Conservation (phyloP, 192 early-diverging fungal species). For the Spinellus fusiger region DNA sequence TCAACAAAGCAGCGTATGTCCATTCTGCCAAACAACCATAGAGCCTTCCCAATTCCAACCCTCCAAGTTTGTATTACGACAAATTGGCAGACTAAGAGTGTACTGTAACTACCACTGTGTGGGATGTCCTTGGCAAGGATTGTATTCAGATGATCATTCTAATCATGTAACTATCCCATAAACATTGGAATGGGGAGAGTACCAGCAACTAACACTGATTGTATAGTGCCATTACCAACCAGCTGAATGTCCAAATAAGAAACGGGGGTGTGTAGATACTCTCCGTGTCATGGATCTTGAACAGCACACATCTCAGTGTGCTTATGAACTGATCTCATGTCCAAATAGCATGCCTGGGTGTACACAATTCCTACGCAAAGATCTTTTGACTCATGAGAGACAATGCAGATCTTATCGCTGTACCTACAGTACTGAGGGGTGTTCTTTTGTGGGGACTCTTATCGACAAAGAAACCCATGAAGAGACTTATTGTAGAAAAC, state of each 20-base stretch:
- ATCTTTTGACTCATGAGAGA: conserved; percentile 14
- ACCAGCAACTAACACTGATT: background rate
- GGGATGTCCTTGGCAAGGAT: conserved; percentile 27
- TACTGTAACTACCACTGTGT: conserved; percentile 10
- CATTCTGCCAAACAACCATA: conserved; percentile 9
- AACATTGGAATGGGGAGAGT: background rate
- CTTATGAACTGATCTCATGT: conserved; percentile 17
- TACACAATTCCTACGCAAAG: conserved; percentile 19
- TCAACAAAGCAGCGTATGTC: conserved; percentile 4
- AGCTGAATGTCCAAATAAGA: conserved; percentile 22
- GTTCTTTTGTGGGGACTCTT: conserved; percentile 24
- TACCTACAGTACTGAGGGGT: conserved; percentile 21
- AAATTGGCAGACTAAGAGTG: conserved; percentile 20
- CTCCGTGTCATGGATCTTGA: background rate
- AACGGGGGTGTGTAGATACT: conserved; percentile 21
- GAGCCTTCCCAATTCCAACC: conserved; percentile 10
- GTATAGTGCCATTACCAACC: conserved; percentile 17
- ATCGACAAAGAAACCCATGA: conserved; percentile 13
- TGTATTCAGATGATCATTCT: conserved; percentile 14
- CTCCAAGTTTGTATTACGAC: conserved; percentile 31
- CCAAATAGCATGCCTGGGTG: conserved; percentile 19
- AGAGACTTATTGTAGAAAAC: conserved; percentile 25
- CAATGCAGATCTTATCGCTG: conserved; percentile 27
- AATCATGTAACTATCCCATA: background rate
- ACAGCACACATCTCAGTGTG: conserved; percentile 14